Base-by-base conservation (phyloP, 1,284 basidiomycete genomes). In the Gymnopus androsaceus region DNA sequence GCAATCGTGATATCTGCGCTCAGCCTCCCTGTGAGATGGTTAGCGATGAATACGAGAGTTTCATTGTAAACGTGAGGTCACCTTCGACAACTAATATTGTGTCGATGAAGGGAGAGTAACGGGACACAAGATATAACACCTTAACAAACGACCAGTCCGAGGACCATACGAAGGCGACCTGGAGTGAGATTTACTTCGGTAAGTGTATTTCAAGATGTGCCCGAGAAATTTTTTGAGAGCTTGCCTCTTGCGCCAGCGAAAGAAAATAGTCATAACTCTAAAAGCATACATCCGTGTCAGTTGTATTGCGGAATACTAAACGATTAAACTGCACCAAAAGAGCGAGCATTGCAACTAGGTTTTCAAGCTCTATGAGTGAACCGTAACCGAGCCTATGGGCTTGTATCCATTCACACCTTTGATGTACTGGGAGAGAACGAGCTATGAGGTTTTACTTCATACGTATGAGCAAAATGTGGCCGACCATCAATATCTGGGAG, bases 21-120 rank as follows among this genome's bases (percentile, higher is more conserved):
- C n/a, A n/a, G n/a, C n/a, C n/a, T n/a, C n/a, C n/a, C n/a, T n/a
- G n/a, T n/a, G n/a, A n/a, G n/a, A n/a, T n/a, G n/a, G n/a, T n/a
- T n/a, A n/a, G n/a, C n/a, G n/a, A n/a, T n/a, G n/a, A n/a, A n/a
- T n/a, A n/a, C n/a, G n/a, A n/a, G n/a, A n/a, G n/a, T n/a, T 36
- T 15, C 19, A 12, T 23, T 6, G 12, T 17, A 15, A 17, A 31
- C 11, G 2, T n/a, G 3, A 8, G 28, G 25, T 8, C 31, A 49
- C 47, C 47, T 36, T 34, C 11, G 14, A 49, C 33, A 36, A 19
- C 47, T 12, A 54, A 25, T 7, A 54, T 21, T 2, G 45, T 37
- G 19, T 54, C 44, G 6, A 47, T 37, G 23, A 54, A 54, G 2
- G 52, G 52, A 2, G 44, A 36, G 19, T 54, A 54, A 5, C 52